Conservation (phyloP, 305 asterid genomes). For the Salvia sclarea region DNA sequence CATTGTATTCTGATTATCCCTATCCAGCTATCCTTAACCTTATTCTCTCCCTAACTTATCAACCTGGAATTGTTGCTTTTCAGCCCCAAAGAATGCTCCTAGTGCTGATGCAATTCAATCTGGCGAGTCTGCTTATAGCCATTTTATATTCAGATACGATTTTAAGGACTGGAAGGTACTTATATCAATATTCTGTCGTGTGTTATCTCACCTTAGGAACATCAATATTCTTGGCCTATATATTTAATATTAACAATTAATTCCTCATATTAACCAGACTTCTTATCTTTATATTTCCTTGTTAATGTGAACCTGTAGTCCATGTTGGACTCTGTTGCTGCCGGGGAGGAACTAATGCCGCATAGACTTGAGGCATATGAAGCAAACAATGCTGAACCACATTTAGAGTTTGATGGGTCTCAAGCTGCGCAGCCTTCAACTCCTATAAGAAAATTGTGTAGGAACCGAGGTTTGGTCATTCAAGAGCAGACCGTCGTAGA, state of each 20-base stretch:
- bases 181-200: neutral
- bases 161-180: slow-evolving; percentile 91
- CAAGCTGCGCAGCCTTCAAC: slow-evolving; percentile 55
- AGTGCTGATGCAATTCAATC: slow-evolving; percentile 62
- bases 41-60: slow-evolving; percentile 10
- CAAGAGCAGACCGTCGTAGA: slow-evolving; percentile 72
- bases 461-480: slow-evolving; percentile 85
- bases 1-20: neutral
- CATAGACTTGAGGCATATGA: slow-evolving; percentile 43
- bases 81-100: slow-evolving; percentile 93
- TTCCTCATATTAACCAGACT: neutral
- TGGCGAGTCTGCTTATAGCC: slow-evolving; percentile 64
- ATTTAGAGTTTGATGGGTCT: slow-evolving; percentile 37
- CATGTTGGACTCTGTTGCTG: slow-evolving; percentile 66
- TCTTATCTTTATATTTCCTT: neutral
- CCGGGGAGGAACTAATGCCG: slow-evolving; percentile 87
- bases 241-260: neutral
- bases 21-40: no score
- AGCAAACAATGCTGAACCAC: slow-evolving; percentile 31
- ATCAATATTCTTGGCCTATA: neutral
- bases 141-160: slow-evolving; percentile 81
- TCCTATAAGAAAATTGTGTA: slow-evolving; percentile 80
- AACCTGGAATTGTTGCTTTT: slow-evolving; percentile 26
- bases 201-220: neutral
- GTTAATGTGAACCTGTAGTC: slow-evolving; percentile 47